phyloP scores from a whole-genome alignment of 306 rosid genomes.

The Adenanthera pavonina region DNA sequence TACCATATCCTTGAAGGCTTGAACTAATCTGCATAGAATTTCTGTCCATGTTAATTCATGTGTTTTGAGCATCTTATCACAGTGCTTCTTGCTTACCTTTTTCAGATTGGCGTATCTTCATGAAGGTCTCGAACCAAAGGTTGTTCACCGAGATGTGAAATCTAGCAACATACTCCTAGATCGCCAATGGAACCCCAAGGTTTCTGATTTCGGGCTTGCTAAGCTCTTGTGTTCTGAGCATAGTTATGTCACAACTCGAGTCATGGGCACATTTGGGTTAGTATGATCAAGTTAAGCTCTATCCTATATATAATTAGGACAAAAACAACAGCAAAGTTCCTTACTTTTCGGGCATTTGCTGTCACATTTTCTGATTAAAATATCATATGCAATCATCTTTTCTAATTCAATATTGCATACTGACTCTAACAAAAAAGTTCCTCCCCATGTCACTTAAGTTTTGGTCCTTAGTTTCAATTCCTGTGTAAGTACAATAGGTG shows the following conservation, averaged over 20 bases:
- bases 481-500: background rate
- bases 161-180: conserved; percentile 89
- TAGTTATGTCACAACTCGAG: conserved; percentile 95
- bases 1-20: conserved; percentile 32
- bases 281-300: conserved; percentile 46
- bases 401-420: background rate
- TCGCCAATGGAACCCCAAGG: conserved; percentile 93
- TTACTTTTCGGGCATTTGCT: background rate
- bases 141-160: conserved; percentile 94
- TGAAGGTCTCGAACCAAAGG: conserved; percentile 97
- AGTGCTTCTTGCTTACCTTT: conserved; percentile 27
- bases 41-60: conserved; percentile 26
- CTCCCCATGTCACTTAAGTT: background rate
- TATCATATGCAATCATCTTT: background rate
- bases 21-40: conserved; percentile 11
- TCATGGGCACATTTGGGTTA: conserved; percentile 99
- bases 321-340: background rate
- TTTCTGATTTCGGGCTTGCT: conserved; percentile 98
- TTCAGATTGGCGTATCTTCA: conserved; percentile 95
- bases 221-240: conserved; percentile 85
- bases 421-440: background rate
- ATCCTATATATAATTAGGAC: background rate
- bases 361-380: background rate
- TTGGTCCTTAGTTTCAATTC: background rate
- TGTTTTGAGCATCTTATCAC: conserved; percentile 27